phyloP scores from a whole-genome alignment of 441 rosid genomes.

The Cnidoscolus chayamansa region DNA sequence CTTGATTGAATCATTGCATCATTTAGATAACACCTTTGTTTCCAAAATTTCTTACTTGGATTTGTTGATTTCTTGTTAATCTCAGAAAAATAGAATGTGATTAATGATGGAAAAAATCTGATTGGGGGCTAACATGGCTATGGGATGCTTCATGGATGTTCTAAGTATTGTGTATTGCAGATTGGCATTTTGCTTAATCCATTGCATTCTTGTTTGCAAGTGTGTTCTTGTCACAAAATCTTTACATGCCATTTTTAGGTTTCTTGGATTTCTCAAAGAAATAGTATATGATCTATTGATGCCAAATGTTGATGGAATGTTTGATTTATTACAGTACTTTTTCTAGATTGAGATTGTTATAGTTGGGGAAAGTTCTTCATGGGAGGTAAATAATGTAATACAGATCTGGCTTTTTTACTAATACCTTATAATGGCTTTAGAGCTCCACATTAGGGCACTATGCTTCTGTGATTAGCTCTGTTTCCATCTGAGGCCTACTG shows the following conservation, averaged over 20 bases:
- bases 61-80: background rate
- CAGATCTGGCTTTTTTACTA: background rate
- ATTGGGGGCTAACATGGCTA: background rate
- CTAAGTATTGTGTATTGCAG: background rate
- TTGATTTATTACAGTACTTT: background rate
- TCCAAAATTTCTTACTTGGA: background rate
- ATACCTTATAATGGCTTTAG: too few relatives aligned
- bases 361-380: background rate
- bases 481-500: background rate
- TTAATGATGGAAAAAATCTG: background rate
- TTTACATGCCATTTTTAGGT: background rate
- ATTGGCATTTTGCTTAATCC: background rate
- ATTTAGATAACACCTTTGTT: background rate
- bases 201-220: background rate
- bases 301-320: background rate
- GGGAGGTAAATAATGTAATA: background rate
- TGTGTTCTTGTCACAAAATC: background rate
- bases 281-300: background rate
- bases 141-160: conserved; percentile 8
- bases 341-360: background rate
- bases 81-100: background rate
- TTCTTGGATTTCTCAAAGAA: conserved; percentile 2
- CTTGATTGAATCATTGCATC: background rate
- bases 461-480: background rate
- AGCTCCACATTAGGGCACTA: background rate